These are phyloP conservation scores for Zymoseptoria tritici DNA, from an alignment of 2,329 filamentous ascomycete species.

Conservation along the genomic window DNA sequence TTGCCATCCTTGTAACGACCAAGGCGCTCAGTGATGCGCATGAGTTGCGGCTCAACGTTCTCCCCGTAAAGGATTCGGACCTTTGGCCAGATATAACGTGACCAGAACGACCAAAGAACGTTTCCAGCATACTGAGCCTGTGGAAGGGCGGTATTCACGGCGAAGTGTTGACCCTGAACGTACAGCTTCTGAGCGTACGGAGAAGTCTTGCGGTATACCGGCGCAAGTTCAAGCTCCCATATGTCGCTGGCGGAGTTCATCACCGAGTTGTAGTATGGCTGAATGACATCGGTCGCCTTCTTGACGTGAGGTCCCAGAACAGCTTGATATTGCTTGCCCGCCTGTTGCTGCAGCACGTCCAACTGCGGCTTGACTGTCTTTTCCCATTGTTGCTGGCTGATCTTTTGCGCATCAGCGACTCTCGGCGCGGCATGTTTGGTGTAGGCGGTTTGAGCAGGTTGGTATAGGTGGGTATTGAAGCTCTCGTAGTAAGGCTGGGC, in stretches of 20 bases:
- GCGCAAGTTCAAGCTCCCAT: conserved; percentile 66
- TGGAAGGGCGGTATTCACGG: conserved; percentile 64
- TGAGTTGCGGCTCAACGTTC: conserved; percentile 90
- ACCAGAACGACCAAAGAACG: conserved; percentile 61
- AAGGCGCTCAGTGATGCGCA: conserved; percentile 83
- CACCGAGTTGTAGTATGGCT: conserved; percentile 66
- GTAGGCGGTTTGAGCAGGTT: conserved; percentile 58
- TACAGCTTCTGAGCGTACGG: conserved; percentile 70
- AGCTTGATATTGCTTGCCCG: conserved; percentile 60
- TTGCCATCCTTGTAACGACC: conserved; percentile 64
- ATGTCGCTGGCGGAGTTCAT: conserved; percentile 57
- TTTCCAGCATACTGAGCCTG: conserved; percentile 64
- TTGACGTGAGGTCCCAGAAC: conserved; percentile 67
- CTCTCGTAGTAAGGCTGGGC: conserved; percentile 63
- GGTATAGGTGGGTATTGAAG: conserved; percentile 55
- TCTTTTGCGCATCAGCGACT: conserved; percentile 59
- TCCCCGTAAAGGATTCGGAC: conserved; percentile 74
- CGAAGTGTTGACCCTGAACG: conserved; percentile 56
- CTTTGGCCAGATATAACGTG: conserved; percentile 72
- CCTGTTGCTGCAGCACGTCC: conserved; percentile 53
- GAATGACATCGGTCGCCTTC: conserved; percentile 48
- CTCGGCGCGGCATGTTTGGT: conserved; percentile 67
- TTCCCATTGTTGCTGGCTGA: conserved; percentile 67
- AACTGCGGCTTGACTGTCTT: conserved; percentile 69
- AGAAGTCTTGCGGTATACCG: conserved; percentile 64